Conservation (phyloP, 768 basidiomycete genomes). For the Panellus pusillus region DNA sequence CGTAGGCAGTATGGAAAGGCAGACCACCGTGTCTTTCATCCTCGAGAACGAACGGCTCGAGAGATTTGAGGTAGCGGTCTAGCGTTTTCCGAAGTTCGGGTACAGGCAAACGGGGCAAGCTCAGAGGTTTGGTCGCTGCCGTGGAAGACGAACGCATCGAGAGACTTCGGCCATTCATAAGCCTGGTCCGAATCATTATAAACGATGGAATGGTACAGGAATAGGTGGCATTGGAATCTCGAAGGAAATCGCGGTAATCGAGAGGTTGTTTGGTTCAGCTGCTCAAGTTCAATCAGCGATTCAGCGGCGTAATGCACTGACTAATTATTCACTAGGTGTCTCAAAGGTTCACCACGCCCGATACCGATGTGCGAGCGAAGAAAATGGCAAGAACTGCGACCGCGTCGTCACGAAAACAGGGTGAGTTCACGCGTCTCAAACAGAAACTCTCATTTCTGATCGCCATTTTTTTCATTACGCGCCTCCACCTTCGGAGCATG, state of each 20-base stretch:
- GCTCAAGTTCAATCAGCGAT: too few species aligned
- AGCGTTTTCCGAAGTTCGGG: constrained; percentile 77
- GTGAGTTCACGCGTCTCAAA: background rate
- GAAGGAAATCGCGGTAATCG: background rate
- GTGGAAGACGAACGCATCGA: constrained; percentile 22
- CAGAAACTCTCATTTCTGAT: background rate
- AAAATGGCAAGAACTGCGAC: too few species aligned
- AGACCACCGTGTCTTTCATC: constrained; percentile 60
- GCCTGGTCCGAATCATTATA: constrained; percentile 14
- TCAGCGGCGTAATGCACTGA: too few species aligned
- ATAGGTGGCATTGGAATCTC: background rate
- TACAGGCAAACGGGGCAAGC: constrained; percentile 75
- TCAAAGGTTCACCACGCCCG: too few species aligned
- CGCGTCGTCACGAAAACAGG: background rate
- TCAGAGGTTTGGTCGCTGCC: constrained; percentile 26
- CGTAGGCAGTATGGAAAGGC: constrained; percentile 51
- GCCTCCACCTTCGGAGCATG: constrained; percentile 42
- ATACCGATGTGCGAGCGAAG: too few species aligned
- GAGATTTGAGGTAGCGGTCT: constrained; percentile 72
- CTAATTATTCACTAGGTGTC: too few species aligned
- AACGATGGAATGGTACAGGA: constrained; percentile 1
- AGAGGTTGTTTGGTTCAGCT: too few species aligned
- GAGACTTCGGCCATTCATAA: background rate
- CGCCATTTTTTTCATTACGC: constrained; percentile 11
- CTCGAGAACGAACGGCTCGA: constrained; percentile 79